Conservation (phyloP, 1,284 basidiomycete genomes). For the Caloboletus inedulis region DNA sequence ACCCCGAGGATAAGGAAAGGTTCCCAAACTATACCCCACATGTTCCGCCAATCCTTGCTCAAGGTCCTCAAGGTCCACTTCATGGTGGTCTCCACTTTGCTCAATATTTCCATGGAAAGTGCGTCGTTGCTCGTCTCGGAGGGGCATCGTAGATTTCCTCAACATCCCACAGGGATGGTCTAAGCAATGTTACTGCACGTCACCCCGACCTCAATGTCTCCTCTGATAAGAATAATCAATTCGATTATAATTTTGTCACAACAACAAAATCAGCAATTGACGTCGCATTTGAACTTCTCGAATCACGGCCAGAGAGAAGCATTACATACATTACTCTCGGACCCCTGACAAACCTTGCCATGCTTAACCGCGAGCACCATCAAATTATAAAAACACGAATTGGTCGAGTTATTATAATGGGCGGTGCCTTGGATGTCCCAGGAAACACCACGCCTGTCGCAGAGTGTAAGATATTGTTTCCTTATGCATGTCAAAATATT, state of each 20-base stretch:
- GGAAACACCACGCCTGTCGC: slow-evolving; percentile 84
- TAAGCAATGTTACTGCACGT: slow-evolving; percentile 66
- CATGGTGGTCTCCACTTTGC: slow-evolving; percentile 78
- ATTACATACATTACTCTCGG: slow-evolving; percentile 87
- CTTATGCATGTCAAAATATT: not conserved
- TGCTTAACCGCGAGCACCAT: slow-evolving; percentile 59
- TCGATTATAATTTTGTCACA: slow-evolving; percentile 42
- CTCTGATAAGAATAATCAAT: slow-evolving; percentile 31
- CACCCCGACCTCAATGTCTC: slow-evolving; percentile 70
- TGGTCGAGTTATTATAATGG: slow-evolving; percentile 85
- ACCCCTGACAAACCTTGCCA: slow-evolving; percentile 85
- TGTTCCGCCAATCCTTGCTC: slow-evolving; percentile 59
- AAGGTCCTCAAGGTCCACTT: slow-evolving; percentile 72
- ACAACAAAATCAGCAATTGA: slow-evolving; percentile 55
- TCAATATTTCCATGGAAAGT: slow-evolving; percentile 84
- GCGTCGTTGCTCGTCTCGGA: slow-evolving; percentile 20
- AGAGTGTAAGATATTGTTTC: slow-evolving; percentile 56
- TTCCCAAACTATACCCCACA: slow-evolving; percentile 58
- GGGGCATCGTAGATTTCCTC: slow-evolving; percentile 10
- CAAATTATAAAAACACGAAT: slow-evolving; percentile 56
- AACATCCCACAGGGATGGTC: slow-evolving; percentile 61
- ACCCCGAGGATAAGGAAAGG: slow-evolving; percentile 53
- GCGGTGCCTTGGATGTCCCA: slow-evolving; percentile 92
- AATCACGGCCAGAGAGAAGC: slow-evolving; percentile 53
- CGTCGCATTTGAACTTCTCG: slow-evolving; percentile 67